These are phyloP conservation scores for Haplosporangium sp. DNA, from an alignment of 371 early-diverging fungal species.

Conservation along the genomic window DNA sequence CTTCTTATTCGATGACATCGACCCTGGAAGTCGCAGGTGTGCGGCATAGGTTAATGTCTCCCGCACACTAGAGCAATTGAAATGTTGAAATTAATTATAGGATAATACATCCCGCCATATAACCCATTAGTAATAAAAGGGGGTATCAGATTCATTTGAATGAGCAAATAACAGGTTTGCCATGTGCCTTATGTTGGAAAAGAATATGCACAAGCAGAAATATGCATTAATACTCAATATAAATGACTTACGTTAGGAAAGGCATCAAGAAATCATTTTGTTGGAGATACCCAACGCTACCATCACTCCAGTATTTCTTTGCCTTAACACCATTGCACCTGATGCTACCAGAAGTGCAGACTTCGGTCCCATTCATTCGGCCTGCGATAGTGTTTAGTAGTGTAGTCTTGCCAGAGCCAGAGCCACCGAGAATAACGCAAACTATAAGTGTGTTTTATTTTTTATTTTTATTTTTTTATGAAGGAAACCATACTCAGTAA, in stretches of 20 bases:
- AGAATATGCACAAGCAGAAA: too few relatives aligned
- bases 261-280: slow-evolving; percentile 51
- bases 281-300: slow-evolving; percentile 50
- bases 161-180: too few relatives aligned
- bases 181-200: too few relatives aligned
- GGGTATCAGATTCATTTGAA: neutral
- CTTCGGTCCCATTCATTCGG: slow-evolving; percentile 43
- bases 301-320: slow-evolving; percentile 51
- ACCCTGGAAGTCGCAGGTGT: slow-evolving; percentile 33
- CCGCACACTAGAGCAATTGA: slow-evolving; percentile 20
- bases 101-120: too few relatives aligned
- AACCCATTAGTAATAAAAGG: neutral
- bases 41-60: slow-evolving; percentile 51
- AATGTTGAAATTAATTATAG: too few relatives aligned
- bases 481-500: too few relatives aligned
- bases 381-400: slow-evolving; percentile 51
- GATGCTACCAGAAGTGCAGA: slow-evolving; percentile 35
- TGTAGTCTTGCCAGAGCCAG: slow-evolving; percentile 51
- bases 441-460: slow-evolving; percentile 14
- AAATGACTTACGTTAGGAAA: slow-evolving; percentile 35
- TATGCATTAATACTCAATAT: neutral
- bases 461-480: too few relatives aligned
- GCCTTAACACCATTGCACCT: slow-evolving; percentile 44
- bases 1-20: slow-evolving; percentile 44
- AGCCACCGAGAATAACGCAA: slow-evolving; percentile 50